phyloP scores from a whole-genome alignment of 306 rosid species.

The Biancaea sappan region DNA sequence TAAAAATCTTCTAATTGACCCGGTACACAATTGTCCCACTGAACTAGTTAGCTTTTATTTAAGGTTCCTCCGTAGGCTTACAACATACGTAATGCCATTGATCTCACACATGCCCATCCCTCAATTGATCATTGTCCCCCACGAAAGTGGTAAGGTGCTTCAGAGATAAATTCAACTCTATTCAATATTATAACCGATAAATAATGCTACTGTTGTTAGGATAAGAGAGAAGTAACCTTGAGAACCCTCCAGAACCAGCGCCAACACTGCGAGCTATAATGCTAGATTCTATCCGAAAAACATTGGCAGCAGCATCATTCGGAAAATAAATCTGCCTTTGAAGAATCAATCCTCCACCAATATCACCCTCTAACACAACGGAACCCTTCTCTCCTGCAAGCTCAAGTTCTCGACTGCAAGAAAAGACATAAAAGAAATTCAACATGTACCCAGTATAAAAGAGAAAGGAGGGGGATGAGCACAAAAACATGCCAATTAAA shows the following conservation, averaged over 20 bases:
- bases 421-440: constrained; percentile 13
- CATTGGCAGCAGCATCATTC: constrained; percentile 46
- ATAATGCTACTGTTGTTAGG: constrained; percentile 13
- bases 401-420: constrained; percentile 67
- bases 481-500: not conserved
- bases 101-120: not conserved
- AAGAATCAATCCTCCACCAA: constrained; percentile 89
- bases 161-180: not conserved
- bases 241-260: constrained; percentile 98
- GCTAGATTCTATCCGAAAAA: constrained; percentile 68
- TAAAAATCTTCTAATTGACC: constrained; percentile 12
- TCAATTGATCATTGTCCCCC: not conserved
- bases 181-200: not conserved
- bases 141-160: not conserved
- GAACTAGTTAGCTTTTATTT: not conserved
- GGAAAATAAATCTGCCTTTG: constrained; percentile 63
- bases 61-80: not conserved
- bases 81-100: not conserved
- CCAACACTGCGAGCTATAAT: constrained; percentile 78
- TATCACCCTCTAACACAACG: constrained; percentile 75
- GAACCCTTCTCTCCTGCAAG: constrained; percentile 73
- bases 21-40: not conserved
- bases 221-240: constrained; percentile 58
- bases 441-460: constrained; percentile 2
- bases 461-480: not conserved